Evolutionary conservation across 768 basidiomycete genomes (phyloP).

Genomic region (Trametes cubensis): DNA sequence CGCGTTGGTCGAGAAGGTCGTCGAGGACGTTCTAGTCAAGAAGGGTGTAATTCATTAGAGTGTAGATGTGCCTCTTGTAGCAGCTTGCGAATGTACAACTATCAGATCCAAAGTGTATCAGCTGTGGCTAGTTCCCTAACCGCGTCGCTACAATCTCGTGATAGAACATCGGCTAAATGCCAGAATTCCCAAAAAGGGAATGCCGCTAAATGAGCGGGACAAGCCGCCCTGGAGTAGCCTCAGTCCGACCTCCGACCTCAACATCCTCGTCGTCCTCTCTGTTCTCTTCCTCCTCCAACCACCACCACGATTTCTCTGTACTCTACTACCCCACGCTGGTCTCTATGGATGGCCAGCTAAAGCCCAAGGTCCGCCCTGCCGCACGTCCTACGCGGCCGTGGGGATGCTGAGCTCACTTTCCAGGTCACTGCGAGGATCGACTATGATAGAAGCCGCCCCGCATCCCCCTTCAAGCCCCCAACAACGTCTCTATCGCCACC

Average conservation of each 20-base stretch:
- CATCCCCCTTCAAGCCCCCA: slow-evolving; percentile 49
- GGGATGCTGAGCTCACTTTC: slow-evolving; percentile 28
- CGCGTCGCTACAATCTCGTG: background rate
- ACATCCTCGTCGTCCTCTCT: slow-evolving; percentile 11
- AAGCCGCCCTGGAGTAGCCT: slow-evolving; percentile 21
- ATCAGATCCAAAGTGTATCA: too few species aligned
- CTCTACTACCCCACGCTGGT: slow-evolving; percentile 1
- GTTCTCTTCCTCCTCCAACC: slow-evolving; percentile 3
- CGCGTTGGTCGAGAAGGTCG: slow-evolving; percentile 57
- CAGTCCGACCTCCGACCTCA: slow-evolving; percentile 21
- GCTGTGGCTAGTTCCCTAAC: too few species aligned
- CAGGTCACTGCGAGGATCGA: slow-evolving; percentile 60
- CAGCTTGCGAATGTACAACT: background rate
- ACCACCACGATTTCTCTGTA: background rate
- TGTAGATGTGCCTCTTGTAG: background rate
- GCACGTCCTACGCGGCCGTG: slow-evolving; percentile 10
- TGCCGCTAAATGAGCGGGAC: slow-evolving; percentile 19
- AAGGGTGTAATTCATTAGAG: slow-evolving; percentile 40
- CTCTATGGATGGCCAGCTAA: slow-evolving; percentile 44
- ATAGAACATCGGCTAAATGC: background rate
- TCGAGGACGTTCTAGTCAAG: slow-evolving; percentile 54
- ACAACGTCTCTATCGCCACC: slow-evolving; percentile 33
- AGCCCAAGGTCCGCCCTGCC: slow-evolving; percentile 47
- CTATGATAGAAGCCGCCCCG: slow-evolving; percentile 47
- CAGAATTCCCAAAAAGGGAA: slow-evolving; percentile 13